Evolutionary conservation across 2,329 filamentous ascomycete species (phyloP).

Genomic region (Chaetomiaceae sp.): DNA sequence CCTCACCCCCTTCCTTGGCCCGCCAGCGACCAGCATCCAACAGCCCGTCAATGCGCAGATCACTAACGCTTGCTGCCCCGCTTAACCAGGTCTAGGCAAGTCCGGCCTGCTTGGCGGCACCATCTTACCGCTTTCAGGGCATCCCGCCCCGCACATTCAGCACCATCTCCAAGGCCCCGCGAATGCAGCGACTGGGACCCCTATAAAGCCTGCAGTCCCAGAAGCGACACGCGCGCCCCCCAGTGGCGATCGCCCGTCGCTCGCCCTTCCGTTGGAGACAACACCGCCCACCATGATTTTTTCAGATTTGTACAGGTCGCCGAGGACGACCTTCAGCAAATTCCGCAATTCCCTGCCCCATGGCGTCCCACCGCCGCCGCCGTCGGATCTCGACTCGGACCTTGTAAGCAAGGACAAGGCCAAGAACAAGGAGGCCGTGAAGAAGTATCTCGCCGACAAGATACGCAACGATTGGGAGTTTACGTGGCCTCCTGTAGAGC

Average conservation of each 20-base stretch:
- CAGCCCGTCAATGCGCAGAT: constrained; percentile 25
- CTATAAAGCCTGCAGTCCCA: constrained; percentile 23
- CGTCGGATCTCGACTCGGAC: constrained; percentile 53
- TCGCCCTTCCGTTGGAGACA: constrained; percentile 16
- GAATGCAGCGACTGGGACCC: constrained; percentile 11
- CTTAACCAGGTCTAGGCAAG: constrained; percentile 16
- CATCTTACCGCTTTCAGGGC: constrained; percentile 27
- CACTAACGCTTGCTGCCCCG: constrained; percentile 22
- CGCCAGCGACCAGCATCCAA: neutral
- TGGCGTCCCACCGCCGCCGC: constrained; percentile 28
- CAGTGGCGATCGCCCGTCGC: constrained; percentile 21
- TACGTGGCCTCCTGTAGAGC: constrained; percentile 43
- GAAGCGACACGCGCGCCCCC: constrained; percentile 18
- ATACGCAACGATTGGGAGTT: constrained; percentile 59
- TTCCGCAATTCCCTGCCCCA: constrained; percentile 39
- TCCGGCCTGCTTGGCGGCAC: constrained; percentile 19
- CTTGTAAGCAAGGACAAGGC: constrained; percentile 57
- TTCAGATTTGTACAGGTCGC: constrained; percentile 54
- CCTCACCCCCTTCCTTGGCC: constrained; percentile 6
- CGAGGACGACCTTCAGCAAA: constrained; percentile 49
- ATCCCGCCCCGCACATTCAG: constrained; percentile 23
- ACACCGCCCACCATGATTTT: constrained; percentile 47
- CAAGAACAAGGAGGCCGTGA: constrained; percentile 60
- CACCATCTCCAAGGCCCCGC: constrained; percentile 15
- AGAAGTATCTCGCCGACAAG: constrained; percentile 48